These are phyloP conservation scores for Trypanosoma lewisi DNA, from an alignment of 208 protist species.

Conservation along the genomic window DNA sequence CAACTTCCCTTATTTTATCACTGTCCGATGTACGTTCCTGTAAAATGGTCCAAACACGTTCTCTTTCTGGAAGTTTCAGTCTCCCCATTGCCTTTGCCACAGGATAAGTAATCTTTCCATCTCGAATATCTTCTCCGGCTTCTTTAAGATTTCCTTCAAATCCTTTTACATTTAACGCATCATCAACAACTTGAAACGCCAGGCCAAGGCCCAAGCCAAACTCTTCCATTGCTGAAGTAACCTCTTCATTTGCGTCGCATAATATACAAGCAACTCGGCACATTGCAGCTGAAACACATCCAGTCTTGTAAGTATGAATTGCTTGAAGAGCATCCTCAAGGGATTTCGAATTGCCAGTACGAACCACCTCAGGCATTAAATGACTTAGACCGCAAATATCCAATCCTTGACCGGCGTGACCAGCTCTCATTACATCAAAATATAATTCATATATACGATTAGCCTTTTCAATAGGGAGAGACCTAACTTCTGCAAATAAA, in stretches of 20 bases:
- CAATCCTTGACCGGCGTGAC: constrained; percentile 66
- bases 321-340: constrained; percentile 40
- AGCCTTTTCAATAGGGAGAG: constrained; percentile 37
- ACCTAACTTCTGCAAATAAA: constrained; percentile 33
- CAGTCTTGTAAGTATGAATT: constrained; percentile 65
- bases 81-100: constrained; percentile 41
- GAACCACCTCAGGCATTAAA: constrained; percentile 49
- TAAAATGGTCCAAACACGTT: constrained; percentile 40
- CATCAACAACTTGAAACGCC: constrained; percentile 74
- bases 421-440: constrained; percentile 51
- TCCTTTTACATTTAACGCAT: constrained; percentile 44
- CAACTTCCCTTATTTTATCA: constrained; percentile 24
- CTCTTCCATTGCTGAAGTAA: constrained; percentile 32
- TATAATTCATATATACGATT: constrained; percentile 54
- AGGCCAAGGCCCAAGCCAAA: constrained; percentile 49
- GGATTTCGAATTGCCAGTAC: constrained; percentile 32
- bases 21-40: constrained; percentile 19
- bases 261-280: constrained; percentile 55
- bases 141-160: constrained; percentile 44
- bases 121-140: constrained; percentile 41
- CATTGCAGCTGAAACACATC: constrained; percentile 33
- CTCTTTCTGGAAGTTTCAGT: constrained; percentile 30
- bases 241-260: constrained; percentile 26
- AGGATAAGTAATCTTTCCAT: constrained; percentile 68
- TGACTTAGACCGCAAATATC: constrained; percentile 58